phyloP scores from a whole-genome alignment of 345 rosid genomes.

The Populus nigra region DNA sequence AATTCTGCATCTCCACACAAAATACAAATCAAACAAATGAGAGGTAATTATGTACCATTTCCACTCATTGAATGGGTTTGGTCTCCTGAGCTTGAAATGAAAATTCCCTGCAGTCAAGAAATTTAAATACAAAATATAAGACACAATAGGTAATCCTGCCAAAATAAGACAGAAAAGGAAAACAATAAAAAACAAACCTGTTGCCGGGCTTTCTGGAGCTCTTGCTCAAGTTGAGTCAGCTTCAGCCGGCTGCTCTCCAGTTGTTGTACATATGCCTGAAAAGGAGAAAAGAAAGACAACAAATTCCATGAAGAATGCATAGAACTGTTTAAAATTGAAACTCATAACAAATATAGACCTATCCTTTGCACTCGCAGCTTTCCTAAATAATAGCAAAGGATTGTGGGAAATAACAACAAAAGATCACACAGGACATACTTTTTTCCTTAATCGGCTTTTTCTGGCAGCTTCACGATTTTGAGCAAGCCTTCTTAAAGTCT shows the following conservation, averaged over 20 bases:
- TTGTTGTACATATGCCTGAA: slow-evolving; percentile 91
- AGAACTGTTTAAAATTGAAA: neutral
- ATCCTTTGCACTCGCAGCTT: neutral
- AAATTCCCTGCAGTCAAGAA: slow-evolving; percentile 51
- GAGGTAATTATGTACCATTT: slow-evolving; percentile 52
- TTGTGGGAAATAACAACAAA: neutral
- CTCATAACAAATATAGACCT: neutral
- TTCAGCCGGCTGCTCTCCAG: slow-evolving; percentile 89
- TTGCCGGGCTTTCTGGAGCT: slow-evolving; percentile 92
- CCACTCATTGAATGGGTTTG: slow-evolving; percentile 87
- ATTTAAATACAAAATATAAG: neutral
- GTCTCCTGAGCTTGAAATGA: slow-evolving; percentile 84
- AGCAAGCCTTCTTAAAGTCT: slow-evolving; percentile 94
- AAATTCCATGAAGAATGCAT: neutral
- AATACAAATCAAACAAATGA: neutral
- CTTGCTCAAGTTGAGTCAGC: slow-evolving; percentile 86
- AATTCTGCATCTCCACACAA: neutral
- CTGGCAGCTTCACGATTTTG: slow-evolving; percentile 99
- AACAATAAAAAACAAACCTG: slow-evolving; percentile 51
- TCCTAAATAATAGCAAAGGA: neutral
- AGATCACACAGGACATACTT: slow-evolving; percentile 41
- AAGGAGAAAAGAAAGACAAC: slow-evolving; percentile 6
- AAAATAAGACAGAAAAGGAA: slow-evolving; percentile 2
- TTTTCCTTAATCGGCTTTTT: slow-evolving; percentile 91
- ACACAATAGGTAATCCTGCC: neutral